A percentile compares a stretch with the other conserved stretches of the same genome.
Conservation (phyloP, 2,329 filamentous ascomycete species). For the Capronia americana region DNA sequence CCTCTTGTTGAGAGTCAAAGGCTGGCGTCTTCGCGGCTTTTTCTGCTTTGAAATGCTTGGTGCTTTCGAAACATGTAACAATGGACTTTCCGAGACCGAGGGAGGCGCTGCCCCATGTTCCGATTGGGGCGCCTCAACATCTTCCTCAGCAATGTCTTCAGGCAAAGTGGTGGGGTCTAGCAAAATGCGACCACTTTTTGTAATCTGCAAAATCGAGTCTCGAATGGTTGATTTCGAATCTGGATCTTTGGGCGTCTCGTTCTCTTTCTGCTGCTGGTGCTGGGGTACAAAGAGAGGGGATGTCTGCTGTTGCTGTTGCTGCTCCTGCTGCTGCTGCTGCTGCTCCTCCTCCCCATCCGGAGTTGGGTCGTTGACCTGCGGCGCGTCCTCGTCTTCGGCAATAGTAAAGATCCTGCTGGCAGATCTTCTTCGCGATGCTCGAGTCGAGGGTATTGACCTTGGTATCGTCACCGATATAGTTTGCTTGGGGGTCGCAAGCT, state of each 20-base stretch:
- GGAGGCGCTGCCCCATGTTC: not conserved
- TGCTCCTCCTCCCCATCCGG: not conserved
- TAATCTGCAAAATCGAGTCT: slow-evolving; percentile 5
- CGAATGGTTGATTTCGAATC: not conserved
- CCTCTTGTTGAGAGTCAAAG: slow-evolving; percentile 22
- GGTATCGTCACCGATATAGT: not conserved
- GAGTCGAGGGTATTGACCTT: slow-evolving; percentile 3
- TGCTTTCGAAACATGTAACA: not conserved
- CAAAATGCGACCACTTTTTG: slow-evolving; percentile 20
- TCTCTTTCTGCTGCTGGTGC: slow-evolving; percentile 21
- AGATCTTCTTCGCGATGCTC: slow-evolving; percentile 18
- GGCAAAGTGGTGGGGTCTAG: not conserved
- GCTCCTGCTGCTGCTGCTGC: not conserved
- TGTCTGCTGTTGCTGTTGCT: not conserved
- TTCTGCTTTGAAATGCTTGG: slow-evolving; percentile 18
- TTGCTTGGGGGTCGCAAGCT: slow-evolving; percentile 11
- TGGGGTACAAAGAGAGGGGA: slow-evolving; percentile 26
- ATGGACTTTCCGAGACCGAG: not conserved
- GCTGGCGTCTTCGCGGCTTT: slow-evolving; percentile 28
- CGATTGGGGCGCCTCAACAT: not conserved
- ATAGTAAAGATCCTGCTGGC: slow-evolving; percentile 22
- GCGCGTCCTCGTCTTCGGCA: slow-evolving; percentile 26
- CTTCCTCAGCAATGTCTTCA: not conserved
- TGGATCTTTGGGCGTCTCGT: slow-evolving; percentile 2
- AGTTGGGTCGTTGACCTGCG: not conserved